Evolutionary conservation across 306 rosid genomes (phyloP).

Genomic region (Cucumis melo): DNA sequence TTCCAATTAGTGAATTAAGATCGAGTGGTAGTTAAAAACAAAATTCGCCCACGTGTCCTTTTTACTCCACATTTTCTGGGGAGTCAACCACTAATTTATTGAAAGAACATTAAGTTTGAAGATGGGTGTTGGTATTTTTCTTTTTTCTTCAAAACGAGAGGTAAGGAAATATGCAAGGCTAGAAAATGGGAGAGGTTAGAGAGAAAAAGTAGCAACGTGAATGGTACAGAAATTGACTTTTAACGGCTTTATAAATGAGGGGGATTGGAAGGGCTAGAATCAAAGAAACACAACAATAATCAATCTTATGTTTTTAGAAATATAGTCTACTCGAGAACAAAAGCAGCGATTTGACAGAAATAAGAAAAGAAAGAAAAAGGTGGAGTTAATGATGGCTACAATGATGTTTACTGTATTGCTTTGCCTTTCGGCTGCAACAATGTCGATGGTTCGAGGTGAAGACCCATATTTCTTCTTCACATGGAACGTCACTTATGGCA

Average conservation of each 20-base stretch:
- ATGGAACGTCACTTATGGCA: conserved; percentile 74
- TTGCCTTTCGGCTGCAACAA: conserved; percentile 21
- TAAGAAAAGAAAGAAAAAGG: conserved; percentile 13
- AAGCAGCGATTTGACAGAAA: neutral
- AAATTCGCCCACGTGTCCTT: neutral
- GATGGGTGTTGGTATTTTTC: neutral
- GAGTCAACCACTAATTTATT: neutral
- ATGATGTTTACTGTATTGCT: conserved; percentile 8
- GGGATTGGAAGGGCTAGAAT: neutral
- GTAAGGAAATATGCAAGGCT: too few relatives aligned
- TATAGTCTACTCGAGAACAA: neutral
- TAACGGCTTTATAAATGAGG: conserved; percentile 22
- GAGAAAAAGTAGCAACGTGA: neutral
- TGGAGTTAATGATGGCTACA: neutral
- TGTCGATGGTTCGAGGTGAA: conserved; percentile 20
- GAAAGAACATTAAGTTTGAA: neutral
- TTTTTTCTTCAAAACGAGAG: too few relatives aligned
- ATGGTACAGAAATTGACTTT: conserved; percentile 5
- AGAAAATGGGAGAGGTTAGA: neutral
- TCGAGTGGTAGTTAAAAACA: too few relatives aligned
- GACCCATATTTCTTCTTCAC: conserved; percentile 58
- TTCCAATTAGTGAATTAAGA: neutral
- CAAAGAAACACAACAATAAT: neutral
- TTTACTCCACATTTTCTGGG: neutral
- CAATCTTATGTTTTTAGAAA: neutral